Percentiles rank a stretch among this genome's conserved stretches.
Evolutionary conservation across 495 filamentous ascomycete species (phyloP).

Genomic region (Lophiostoma macrostomum): DNA sequence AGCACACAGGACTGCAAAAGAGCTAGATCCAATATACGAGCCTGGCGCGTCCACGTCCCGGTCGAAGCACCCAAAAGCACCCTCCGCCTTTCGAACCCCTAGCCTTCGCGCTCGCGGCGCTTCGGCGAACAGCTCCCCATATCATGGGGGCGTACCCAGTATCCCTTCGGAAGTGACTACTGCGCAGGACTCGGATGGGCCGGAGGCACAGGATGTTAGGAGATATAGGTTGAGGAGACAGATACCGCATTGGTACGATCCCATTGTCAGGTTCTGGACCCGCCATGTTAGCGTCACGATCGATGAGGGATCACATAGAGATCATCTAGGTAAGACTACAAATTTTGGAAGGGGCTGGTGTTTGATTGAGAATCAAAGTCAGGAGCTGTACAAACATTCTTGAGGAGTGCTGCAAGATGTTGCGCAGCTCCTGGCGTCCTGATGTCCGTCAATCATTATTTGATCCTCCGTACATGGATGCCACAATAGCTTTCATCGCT

Average conservation of each 20-base stretch:
- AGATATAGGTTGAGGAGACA: constrained; percentile 27
- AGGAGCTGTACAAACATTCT: too few species aligned
- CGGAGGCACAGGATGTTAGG: constrained; percentile 10
- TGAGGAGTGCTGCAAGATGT: too few species aligned
- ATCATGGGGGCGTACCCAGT: neutral
- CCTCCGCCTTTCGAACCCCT: neutral
- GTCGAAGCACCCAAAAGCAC: neutral
- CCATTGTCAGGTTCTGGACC: constrained; percentile 45
- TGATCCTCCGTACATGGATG: too few species aligned
- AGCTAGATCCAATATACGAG: constrained; percentile 15
- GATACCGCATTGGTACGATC: constrained; percentile 35
- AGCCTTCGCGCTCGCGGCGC: constrained; percentile 13
- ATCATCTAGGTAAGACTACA: constrained; percentile 53
- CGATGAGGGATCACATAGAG: constrained; percentile 44
- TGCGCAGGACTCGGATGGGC: constrained; percentile 12
- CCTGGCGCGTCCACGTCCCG: neutral
- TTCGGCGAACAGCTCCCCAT: neutral
- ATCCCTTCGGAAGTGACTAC: constrained; percentile 14
- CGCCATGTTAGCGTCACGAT: constrained; percentile 48
- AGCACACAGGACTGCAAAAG: constrained; percentile 19
- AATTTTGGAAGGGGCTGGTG: neutral
- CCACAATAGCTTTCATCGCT: too few species aligned
- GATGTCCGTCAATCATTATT: too few species aligned
- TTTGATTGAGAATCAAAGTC: too few species aligned
- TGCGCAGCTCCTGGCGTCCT: too few species aligned